Base-by-base conservation (phyloP, 169 alveolate species). In the Plasmodium gallinaceum region DNA sequence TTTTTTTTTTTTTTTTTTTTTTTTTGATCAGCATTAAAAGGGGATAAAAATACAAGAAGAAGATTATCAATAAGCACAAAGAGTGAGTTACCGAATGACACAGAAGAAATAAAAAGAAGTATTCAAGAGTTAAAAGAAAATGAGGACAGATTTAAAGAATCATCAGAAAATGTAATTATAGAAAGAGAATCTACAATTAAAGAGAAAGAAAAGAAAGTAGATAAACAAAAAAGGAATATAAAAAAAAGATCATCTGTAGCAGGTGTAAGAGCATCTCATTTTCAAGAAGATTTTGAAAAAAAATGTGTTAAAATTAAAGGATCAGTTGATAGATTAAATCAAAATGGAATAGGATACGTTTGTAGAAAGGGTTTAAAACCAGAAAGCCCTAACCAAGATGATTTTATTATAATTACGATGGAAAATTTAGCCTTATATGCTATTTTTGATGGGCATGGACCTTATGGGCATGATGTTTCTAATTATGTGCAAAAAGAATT, bases 391-490 rank as follows among this genome's bases (percentile, higher is more conserved):
- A 96, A 96, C 71, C 97, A 96, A 88, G 98, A 96, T 68, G 98
- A 96, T 80, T 94, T 88, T 48, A 76, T 73, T 66, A 61, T 92
- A 62, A 88, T 88, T 57, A 80, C 91, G 10, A 93, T 92, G 74
- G 96, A 93, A 54, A 73, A 74, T 48, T 65, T 87, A 83, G 91
- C 93, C 3, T 83, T 96, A 48, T 96, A 92, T 76, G 98, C 97
- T n/a, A 97, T 96, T 42, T 96, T 96, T 78, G 98, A 96, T 80
- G 98, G 98, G 14, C 98, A 96, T 92, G 98, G 98, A 2, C 97
- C 97, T 6, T 93, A 85, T 90, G 98, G 98, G 12, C 98, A 96
- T 88, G 96, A 95, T 73, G 96, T 96, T 39, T 91, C 96, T 45
- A 87, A 80, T 66, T 96, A 91, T 80, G 95, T 95, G 6, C 96